Conservation (phyloP, 2,329 filamentous ascomycete genomes). For the Calycina herbarum region DNA sequence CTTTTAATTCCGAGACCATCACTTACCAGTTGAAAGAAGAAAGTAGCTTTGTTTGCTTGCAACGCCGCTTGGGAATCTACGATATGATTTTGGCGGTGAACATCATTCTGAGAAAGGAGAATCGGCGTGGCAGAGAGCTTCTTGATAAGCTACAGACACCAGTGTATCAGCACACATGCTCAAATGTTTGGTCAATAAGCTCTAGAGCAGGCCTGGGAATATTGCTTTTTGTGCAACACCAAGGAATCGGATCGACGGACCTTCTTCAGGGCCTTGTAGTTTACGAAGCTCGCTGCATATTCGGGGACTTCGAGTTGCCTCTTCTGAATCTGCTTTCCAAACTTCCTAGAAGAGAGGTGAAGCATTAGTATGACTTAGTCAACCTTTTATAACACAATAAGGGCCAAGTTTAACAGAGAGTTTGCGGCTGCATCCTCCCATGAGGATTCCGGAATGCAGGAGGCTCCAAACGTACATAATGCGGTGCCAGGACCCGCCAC, state of each 20-base stretch:
- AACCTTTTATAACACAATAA: background rate
- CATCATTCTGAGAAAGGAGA: constrained; percentile 73
- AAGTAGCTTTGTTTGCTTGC: constrained; percentile 96
- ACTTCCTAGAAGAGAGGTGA: constrained; percentile 70
- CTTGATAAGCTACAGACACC: constrained; percentile 79
- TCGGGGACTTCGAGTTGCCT: constrained; percentile 98
- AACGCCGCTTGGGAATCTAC: constrained; percentile 83
- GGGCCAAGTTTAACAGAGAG: background rate
- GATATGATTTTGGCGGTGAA: constrained; percentile 46
- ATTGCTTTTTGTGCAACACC: constrained; percentile 23
- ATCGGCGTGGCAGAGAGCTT: constrained; percentile 91
- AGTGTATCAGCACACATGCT: constrained; percentile 31
- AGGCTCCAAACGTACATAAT: constrained; percentile 35
- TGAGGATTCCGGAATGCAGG: constrained; percentile 4
- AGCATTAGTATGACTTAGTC: constrained; percentile 18
- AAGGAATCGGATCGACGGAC: constrained; percentile 48
- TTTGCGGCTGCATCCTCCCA: constrained; percentile 10
- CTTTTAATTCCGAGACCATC: constrained; percentile 20
- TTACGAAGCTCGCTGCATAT: constrained; percentile 98
- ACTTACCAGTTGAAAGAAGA: constrained; percentile 93
- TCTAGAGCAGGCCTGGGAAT: constrained; percentile 13
- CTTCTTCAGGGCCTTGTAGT: constrained; percentile 99
- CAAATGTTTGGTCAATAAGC: constrained; percentile 22
- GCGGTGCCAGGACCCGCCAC: constrained; percentile 31
- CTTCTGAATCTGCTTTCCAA: constrained; percentile 99